Conservation (phyloP, 2,329 filamentous ascomycete species). For the Purpureocillium takamizusanense region DNA sequence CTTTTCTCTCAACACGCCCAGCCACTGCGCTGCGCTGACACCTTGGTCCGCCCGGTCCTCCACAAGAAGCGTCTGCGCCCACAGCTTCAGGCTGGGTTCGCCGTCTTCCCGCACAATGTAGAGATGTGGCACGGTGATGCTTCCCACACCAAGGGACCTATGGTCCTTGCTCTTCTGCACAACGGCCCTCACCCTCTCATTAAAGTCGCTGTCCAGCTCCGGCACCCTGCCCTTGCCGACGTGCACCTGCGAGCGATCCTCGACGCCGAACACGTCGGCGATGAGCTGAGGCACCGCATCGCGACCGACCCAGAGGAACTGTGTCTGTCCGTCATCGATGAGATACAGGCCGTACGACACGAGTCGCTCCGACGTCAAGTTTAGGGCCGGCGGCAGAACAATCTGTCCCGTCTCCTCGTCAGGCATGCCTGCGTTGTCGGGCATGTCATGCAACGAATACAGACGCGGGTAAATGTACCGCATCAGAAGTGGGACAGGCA, state of each 20-base stretch:
- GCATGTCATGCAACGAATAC: conserved; percentile 93
- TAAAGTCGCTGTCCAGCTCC: conserved; percentile 91
- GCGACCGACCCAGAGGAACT: conserved; percentile 93
- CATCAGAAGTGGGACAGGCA: conserved; percentile 81
- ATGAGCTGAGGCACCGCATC: conserved; percentile 87
- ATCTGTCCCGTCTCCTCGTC: conserved; percentile 84
- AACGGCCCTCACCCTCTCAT: conserved; percentile 83
- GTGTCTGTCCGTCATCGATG: conserved; percentile 93
- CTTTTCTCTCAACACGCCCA: conserved; percentile 90
- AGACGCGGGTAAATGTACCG: conserved; percentile 85
- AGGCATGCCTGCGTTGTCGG: conserved; percentile 79
- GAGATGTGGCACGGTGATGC: conserved; percentile 83
- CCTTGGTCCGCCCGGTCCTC: conserved; percentile 93
- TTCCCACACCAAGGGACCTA: conserved; percentile 77
- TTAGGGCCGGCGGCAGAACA: conserved; percentile 72
- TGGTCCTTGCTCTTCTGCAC: conserved; percentile 89
- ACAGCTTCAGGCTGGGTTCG: conserved; percentile 87
- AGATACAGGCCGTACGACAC: conserved; percentile 88
- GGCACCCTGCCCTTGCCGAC: conserved; percentile 86
- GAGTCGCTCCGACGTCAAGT: conserved; percentile 80
- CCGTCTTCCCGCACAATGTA: conserved; percentile 94
- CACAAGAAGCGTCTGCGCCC: conserved; percentile 92
- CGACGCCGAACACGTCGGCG: conserved; percentile 79
- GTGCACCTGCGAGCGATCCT: conserved; percentile 74
- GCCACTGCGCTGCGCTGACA: conserved; percentile 87